phyloP scores from a whole-genome alignment of 805 yeast species.

The Saccharomycopsis fibuligera region DNA sequence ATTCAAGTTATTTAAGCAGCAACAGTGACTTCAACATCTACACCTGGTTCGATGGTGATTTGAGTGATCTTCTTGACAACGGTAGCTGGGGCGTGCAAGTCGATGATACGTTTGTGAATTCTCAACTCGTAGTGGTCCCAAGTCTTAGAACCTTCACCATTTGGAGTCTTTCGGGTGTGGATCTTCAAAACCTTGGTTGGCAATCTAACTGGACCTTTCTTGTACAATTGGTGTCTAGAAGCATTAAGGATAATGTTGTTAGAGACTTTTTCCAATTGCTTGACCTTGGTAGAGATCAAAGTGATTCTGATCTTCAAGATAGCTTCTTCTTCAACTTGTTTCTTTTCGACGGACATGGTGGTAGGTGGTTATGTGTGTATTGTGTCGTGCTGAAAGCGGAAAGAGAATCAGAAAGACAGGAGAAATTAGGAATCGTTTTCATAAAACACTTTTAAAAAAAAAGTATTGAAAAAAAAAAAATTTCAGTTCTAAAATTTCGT shows the following conservation, averaged over 20 bases:
- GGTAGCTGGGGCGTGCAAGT: slow-evolving; percentile 93
- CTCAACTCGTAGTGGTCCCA: slow-evolving; percentile 99
- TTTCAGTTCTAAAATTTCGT: no score
- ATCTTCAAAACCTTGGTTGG: slow-evolving; percentile 98
- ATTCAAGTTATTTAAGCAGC: slow-evolving; percentile 52
- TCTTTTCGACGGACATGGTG: slow-evolving; percentile 82
- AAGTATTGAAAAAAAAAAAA: no score
- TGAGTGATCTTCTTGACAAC: slow-evolving; percentile 93
- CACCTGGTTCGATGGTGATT: slow-evolving; percentile 99
- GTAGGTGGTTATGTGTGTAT: no score
- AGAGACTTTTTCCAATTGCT: slow-evolving; percentile 95
- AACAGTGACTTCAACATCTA: slow-evolving; percentile 91
- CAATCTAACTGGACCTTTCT: slow-evolving; percentile 99
- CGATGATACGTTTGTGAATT: slow-evolving; percentile 99
- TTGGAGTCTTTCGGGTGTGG: slow-evolving; percentile 99
- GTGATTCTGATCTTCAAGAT: slow-evolving; percentile 98
- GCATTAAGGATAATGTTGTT: slow-evolving; percentile 87
- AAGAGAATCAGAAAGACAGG: no score
- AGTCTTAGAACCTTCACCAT: slow-evolving; percentile 99
- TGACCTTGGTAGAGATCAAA: slow-evolving; percentile 97
- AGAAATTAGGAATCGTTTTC: no score
- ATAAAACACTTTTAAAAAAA: no score
- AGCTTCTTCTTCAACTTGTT: slow-evolving; percentile 80
- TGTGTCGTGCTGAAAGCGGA: no score
- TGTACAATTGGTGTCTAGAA: slow-evolving; percentile 69